Evolutionary conservation across 2,329 filamentous ascomycete species (phyloP).

Genomic region (Botryotinia globosa): DNA sequence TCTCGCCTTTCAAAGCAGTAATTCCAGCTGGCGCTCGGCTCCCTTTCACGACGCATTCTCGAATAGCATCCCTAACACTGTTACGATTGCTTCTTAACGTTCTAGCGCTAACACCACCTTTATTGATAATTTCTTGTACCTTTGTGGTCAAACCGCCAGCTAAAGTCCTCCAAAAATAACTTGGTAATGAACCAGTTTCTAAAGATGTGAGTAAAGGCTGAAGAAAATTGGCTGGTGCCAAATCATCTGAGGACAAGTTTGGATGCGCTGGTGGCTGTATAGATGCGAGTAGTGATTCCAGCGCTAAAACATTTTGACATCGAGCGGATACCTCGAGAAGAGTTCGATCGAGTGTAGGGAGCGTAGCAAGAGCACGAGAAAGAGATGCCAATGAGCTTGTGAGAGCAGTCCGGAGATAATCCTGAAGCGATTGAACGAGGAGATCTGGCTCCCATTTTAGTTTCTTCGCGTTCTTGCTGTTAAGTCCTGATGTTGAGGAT

Average conservation of each 20-base stretch:
- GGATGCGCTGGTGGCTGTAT: conserved; percentile 69
- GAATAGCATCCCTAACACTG: conserved; percentile 71
- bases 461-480: conserved; percentile 42
- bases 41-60: conserved; percentile 78
- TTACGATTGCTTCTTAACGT: conserved; percentile 75
- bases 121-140: conserved; percentile 79
- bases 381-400: conserved; percentile 76
- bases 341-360: conserved; percentile 79
- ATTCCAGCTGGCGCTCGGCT: conserved; percentile 63
- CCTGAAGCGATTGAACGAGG: conserved; percentile 73
- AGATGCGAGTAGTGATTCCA: conserved; percentile 72
- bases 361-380: conserved; percentile 70
- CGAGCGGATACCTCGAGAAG: conserved; percentile 76
- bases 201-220: conserved; percentile 71
- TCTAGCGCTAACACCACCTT: conserved; percentile 80
- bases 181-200: conserved; percentile 82
- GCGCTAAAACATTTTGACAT: conserved; percentile 87
- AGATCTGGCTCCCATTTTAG: conserved; percentile 56
- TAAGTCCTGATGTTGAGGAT: conserved; percentile 60
- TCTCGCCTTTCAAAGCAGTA: conserved; percentile 53
- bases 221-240: conserved; percentile 53
- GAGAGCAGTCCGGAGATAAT: conserved; percentile 76
- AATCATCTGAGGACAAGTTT: conserved; percentile 46
- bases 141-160: conserved; percentile 72
- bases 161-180: conserved; percentile 90